Conservation (phyloP, 441 rosid species). For the Brassica hybrid region DNA sequence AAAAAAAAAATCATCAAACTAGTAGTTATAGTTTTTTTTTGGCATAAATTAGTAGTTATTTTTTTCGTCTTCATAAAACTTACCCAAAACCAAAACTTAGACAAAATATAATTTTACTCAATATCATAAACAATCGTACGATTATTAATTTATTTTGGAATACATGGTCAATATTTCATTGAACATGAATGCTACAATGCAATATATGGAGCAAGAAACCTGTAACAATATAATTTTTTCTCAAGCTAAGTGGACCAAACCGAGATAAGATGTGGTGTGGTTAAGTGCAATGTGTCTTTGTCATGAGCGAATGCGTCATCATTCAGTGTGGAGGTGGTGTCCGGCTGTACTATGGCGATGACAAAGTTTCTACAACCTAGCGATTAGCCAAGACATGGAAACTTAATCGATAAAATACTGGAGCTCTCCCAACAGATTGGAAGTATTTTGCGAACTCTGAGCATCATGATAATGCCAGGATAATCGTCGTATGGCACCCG, state of each 20-base stretch:
- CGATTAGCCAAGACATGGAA: no score
- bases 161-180: neutral
- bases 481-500: neutral
- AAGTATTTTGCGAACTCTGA: neutral
- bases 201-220: neutral
- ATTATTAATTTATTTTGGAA: neutral
- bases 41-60: no score
- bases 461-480: neutral
- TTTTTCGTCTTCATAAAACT: no score
- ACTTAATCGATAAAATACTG: neutral
- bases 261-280: neutral
- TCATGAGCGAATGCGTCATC: neutral
- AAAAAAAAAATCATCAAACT: no score
- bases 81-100: no score
- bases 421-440: neutral
- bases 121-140: neutral
- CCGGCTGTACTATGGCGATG: neutral
- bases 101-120: no score
- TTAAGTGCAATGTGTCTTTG: neutral
- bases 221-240: neutral
- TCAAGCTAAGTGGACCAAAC: neutral
- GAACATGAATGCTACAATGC: neutral
- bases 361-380: neutral
- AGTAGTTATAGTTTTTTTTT: no score
- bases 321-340: neutral